Evolutionary conservation across 1,284 basidiomycete genomes (phyloP), one percentile per base, ranked within the genome.

Genomic region (Farysia itapuensis): DNA sequence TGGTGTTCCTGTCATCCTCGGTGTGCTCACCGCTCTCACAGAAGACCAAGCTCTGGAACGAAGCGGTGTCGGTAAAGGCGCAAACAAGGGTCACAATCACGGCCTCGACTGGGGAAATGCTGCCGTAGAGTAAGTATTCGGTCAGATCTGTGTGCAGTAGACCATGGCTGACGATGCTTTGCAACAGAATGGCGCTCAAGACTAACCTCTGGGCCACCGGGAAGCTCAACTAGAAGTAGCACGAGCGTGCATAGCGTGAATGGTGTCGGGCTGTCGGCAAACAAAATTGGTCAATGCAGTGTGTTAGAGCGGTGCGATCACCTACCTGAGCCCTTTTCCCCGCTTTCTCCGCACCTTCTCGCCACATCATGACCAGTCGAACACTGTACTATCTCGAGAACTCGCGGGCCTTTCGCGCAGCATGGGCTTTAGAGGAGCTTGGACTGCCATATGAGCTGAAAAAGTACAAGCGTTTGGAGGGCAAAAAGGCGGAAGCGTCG

Each of bases 101-200:
- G 93, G 94, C 24, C 87, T 93, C 77, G 94, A 97, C 72, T 98
- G 94, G 93, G 94, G 87, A 14, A 78, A 85, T 34, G 93, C 93
- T 9, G 94, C 94, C 7, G 90, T 97, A 14, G 94, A 98, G 79
- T 72, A 53, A 42, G 70, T 69, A 18, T 18, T 9, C 31, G 18
- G 9, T 16, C 31, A 9, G 13, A 33, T 11, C 16, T 9, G 12
- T 16, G 16, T 18, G 8, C 26, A 48, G 36, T 26, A 21, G 16
- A 3, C 12, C 30, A 23, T 13, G n/a, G 34, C 11, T 28, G 11
- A 28, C 26, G 11, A 28, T n/a, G 11, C 9, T n/a, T 11, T 28
- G 11, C 26, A 28, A 21, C 49, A 69, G 67, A 34, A 70, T 74
- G 70, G 71, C 60, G 7, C 57, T 67, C 49, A 74, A 70, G 66